Evolutionary conservation across 371 early-diverging fungal genomes (phyloP).

Genomic region (Mucor ambiguus): DNA sequence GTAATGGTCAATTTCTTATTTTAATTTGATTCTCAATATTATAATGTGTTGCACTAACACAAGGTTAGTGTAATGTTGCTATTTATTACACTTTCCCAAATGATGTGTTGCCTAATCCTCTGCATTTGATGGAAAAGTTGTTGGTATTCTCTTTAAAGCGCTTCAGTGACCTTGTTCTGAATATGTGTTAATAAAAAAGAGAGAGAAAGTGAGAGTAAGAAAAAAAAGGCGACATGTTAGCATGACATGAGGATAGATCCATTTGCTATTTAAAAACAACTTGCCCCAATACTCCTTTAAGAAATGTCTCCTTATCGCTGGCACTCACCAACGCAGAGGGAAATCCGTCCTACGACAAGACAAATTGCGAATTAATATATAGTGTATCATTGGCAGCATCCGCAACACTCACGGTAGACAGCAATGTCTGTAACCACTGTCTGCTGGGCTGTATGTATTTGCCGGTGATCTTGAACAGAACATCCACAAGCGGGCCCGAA

Average conservation of each 20-base stretch:
- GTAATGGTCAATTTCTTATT: constrained; percentile 3
- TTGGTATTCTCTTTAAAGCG: constrained; percentile 58
- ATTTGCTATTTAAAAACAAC: constrained; percentile 8
- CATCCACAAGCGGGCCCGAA: constrained; percentile 61
- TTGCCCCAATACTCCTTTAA: constrained; percentile 63
- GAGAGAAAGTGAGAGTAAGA: too few species aligned
- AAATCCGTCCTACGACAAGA: constrained; percentile 56
- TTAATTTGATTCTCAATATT: constrained; percentile 8
- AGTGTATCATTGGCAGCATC: background rate
- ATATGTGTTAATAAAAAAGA: too few species aligned
- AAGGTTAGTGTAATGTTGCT: constrained; percentile 4
- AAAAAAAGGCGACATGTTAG: background rate
- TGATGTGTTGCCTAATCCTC: constrained; percentile 62
- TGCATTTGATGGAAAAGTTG: constrained; percentile 64
- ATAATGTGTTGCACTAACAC: constrained; percentile 5
- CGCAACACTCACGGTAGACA: constrained; percentile 51
- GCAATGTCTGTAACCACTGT: constrained; percentile 59
- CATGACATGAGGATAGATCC: background rate
- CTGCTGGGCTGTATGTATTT: constrained; percentile 55
- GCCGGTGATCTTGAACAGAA: constrained; percentile 62
- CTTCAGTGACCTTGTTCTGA: constrained; percentile 61
- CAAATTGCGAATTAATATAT: background rate
- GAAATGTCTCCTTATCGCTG: constrained; percentile 62
- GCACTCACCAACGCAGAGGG: constrained; percentile 59
- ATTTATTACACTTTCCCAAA: constrained; percentile 35